Evolutionary conservation across 257 asterid species (phyloP).

Genomic region (Jacaranda mimosifolia): DNA sequence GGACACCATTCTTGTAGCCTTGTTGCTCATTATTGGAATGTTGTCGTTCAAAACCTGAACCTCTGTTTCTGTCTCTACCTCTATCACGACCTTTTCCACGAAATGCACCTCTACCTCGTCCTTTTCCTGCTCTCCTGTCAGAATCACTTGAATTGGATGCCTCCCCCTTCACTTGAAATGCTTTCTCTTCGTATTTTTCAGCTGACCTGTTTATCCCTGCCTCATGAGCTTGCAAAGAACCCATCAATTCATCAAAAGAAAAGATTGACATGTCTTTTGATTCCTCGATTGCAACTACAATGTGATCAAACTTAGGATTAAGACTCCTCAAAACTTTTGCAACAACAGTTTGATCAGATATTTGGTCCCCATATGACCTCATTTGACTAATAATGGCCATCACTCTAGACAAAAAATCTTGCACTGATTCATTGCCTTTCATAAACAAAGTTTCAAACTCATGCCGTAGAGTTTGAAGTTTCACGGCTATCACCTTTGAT

Average conservation of each 20-base stretch:
- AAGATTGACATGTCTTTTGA: background rate
- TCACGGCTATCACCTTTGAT: too few species aligned
- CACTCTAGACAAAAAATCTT: too few species aligned
- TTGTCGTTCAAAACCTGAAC: background rate
- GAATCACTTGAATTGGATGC: too few species aligned
- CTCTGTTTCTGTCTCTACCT: background rate
- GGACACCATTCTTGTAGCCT: background rate
- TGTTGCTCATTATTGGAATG: background rate
- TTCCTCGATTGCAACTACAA: slow-evolving; percentile 14
- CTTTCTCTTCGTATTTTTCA: slow-evolving; percentile 17
- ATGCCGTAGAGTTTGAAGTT: too few species aligned
- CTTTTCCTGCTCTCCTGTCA: background rate
- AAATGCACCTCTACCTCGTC: background rate
- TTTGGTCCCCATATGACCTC: background rate
- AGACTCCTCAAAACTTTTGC: background rate
- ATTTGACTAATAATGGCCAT: background rate
- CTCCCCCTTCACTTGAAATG: background rate
- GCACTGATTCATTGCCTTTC: too few species aligned
- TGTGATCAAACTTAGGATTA: slow-evolving; percentile 15
- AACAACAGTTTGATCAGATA: background rate
- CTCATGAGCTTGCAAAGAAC: slow-evolving; percentile 26
- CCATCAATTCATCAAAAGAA: slow-evolving; percentile 15
- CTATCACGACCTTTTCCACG: background rate
- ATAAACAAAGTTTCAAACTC: too few species aligned
- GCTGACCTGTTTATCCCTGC: background rate